Percentiles rank a stretch among this genome's conserved stretches.
phyloP scores from a whole-genome alignment of 2,329 filamentous ascomycete species.

The Didymosphaeria variabile region DNA sequence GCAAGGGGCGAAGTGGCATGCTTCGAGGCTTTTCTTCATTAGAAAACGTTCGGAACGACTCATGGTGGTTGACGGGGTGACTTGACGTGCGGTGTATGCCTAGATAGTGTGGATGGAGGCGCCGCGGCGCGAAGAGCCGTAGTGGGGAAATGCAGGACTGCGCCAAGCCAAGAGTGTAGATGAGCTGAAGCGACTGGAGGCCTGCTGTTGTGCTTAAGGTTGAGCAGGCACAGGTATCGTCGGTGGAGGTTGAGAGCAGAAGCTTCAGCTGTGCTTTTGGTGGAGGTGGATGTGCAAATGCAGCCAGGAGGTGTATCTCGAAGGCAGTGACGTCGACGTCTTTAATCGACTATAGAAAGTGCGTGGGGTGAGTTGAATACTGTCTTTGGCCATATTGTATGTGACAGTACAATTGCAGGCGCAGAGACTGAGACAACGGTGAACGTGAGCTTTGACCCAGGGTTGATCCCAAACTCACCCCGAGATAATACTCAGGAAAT shows the following conservation, averaged over 20 bases:
- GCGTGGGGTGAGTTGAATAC: background rate
- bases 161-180: background rate
- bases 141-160: background rate
- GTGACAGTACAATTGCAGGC: background rate
- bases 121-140: background rate
- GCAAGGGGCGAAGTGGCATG: background rate
- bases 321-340: background rate
- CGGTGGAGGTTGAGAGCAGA: background rate
- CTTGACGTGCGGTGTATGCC: background rate
- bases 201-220: background rate
- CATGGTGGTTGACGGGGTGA: background rate
- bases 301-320: background rate
- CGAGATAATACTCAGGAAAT: too few relatives aligned
- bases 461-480: too few relatives aligned
- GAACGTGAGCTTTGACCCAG: too few relatives aligned
- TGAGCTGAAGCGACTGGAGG: background rate
- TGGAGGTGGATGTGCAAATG: background rate
- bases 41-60: too few relatives aligned
- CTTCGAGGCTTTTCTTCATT: background rate
- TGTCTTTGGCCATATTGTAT: background rate
- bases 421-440: too few relatives aligned
- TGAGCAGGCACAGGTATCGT: background rate
- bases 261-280: background rate
- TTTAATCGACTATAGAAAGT: background rate
- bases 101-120: background rate